phyloP scores from a whole-genome alignment of 305 asterid genomes.

The Fraxinus albicans region DNA sequence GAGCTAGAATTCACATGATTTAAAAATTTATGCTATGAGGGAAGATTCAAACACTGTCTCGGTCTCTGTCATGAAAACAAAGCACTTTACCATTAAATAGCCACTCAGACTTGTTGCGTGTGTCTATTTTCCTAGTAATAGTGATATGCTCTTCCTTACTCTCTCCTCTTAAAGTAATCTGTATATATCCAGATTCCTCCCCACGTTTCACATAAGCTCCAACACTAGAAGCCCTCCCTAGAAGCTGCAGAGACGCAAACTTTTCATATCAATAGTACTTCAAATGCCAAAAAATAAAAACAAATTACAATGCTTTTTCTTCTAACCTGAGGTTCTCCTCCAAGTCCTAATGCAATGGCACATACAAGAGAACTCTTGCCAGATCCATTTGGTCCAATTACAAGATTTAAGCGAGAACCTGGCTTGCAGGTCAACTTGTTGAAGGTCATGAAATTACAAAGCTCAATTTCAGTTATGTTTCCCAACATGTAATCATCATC shows the following conservation, averaged over 20 bases:
- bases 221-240: slow-evolving; percentile 88
- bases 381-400: slow-evolving; percentile 95
- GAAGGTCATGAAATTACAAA: slow-evolving; percentile 91
- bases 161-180: slow-evolving; percentile 76
- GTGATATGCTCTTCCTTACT: slow-evolving; percentile 49
- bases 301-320: slow-evolving; percentile 6
- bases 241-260: slow-evolving; percentile 50
- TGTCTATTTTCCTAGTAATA: slow-evolving; percentile 69
- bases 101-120: slow-evolving; percentile 90
- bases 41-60: neutral
- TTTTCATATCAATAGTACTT: slow-evolving; percentile 12
- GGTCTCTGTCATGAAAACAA: slow-evolving; percentile 12
- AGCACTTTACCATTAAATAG: slow-evolving; percentile 63
- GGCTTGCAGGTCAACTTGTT: slow-evolving; percentile 68
- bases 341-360: slow-evolving; percentile 94
- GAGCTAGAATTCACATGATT: slow-evolving; percentile 1
- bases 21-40: slow-evolving; percentile 9
- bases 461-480: slow-evolving; percentile 75
- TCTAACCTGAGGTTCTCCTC: slow-evolving; percentile 91
- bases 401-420: slow-evolving; percentile 85
- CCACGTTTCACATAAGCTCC: slow-evolving; percentile 98
- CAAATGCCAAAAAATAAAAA: slow-evolving; percentile 19
- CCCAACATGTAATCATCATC: slow-evolving; percentile 83
- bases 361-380: slow-evolving; percentile 98
- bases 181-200: slow-evolving; percentile 80